Base-by-base conservation (phyloP, 495 filamentous ascomycete genomes). In the Wilcoxina mikolae region DNA sequence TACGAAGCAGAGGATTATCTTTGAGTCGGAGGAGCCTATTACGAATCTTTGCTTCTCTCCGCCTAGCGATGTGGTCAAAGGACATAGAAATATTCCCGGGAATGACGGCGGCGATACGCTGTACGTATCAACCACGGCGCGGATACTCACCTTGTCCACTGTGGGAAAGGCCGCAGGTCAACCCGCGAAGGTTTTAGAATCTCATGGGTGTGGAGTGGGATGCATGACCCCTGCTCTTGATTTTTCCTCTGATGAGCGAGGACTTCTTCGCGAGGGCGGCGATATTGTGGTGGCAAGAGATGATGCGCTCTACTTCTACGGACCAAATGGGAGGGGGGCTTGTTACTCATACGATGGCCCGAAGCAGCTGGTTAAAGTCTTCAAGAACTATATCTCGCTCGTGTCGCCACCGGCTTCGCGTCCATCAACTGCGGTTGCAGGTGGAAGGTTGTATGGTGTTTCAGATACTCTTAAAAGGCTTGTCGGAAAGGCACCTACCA, bases 1-100 rank as follows among this genome's bases (percentile, higher is more conserved):
- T n/a, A 85, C 91, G 31, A 89, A 87, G 65, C 91, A 98, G 67
- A 79, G 93, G 22, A 90, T 90, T 25, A 87, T 98, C 25, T 93
- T 94, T 69, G 91, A 95, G 62, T 94, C 89, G 2, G 88, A 96
- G 60, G 91, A 98, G 60, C 91, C 91, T 0, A 82, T 98, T 33
- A 98, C 91, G 0, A 91, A 66, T 33, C 48, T 66, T 9, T 66
- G 64, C 42, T 66, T 66, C 54, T 66, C 64, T 10, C 63, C 62
- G 23, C 62, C 62, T 10, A 15, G 12, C 9, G 49, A 20, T 23
- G 26, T 9, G 7, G 33, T 26, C n/a, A 52, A 39, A 25, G 20
- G 33, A 15, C 49, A 52, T n/a, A 11, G 33, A 22, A 9, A 20
- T 20, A 27, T 28, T 49, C 28, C 49, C 9, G 49, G 28, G 7